Conservation (phyloP, 2,329 filamentous ascomycete species). For the Calycina marina region DNA sequence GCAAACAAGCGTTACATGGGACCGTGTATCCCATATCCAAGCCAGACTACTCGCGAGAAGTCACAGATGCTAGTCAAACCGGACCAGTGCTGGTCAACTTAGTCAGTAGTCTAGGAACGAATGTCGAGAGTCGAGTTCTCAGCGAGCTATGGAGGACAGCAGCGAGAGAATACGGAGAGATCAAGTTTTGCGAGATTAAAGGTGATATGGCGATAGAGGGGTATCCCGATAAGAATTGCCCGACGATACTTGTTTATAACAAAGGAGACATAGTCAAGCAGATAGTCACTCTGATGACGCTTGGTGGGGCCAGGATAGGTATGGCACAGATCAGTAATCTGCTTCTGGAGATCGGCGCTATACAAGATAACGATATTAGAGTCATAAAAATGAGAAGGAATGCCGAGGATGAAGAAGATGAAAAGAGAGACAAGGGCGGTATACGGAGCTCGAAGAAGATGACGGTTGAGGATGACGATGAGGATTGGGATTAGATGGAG, state of each 20-base stretch:
- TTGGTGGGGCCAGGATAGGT: slow-evolving; percentile 58
- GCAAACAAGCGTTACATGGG: slow-evolving; percentile 68
- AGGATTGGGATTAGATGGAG: slow-evolving; percentile 46
- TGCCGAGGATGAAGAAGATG: slow-evolving; percentile 20
- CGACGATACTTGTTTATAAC: slow-evolving; percentile 83
- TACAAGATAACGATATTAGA: slow-evolving; percentile 65
- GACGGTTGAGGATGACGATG: slow-evolving; percentile 24
- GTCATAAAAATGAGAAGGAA: slow-evolving; percentile 29
- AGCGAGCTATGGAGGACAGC: slow-evolving; percentile 76
- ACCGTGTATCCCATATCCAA: slow-evolving; percentile 90
- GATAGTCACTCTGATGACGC: slow-evolving; percentile 71
- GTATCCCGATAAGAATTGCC: slow-evolving; percentile 89
- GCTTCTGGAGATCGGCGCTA: slow-evolving; percentile 67
- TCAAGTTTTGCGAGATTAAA: slow-evolving; percentile 96
- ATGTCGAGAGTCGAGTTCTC: slow-evolving; percentile 72
- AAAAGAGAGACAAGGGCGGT: slow-evolving; percentile 17
- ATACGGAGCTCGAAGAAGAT: slow-evolving; percentile 17
- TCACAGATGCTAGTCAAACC: slow-evolving; percentile 75
- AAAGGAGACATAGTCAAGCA: slow-evolving; percentile 88
- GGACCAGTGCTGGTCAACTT: slow-evolving; percentile 63
- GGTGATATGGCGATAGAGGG: slow-evolving; percentile 90
- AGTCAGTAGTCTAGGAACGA: slow-evolving; percentile 62
- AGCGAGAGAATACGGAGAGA: slow-evolving; percentile 72
- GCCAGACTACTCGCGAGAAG: slow-evolving; percentile 79
- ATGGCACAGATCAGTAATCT: slow-evolving; percentile 67